Percentiles rank a stretch among this genome's conserved stretches.
Evolutionary conservation across 345 rosid genomes (phyloP).

Genomic region (Firmiana major): DNA sequence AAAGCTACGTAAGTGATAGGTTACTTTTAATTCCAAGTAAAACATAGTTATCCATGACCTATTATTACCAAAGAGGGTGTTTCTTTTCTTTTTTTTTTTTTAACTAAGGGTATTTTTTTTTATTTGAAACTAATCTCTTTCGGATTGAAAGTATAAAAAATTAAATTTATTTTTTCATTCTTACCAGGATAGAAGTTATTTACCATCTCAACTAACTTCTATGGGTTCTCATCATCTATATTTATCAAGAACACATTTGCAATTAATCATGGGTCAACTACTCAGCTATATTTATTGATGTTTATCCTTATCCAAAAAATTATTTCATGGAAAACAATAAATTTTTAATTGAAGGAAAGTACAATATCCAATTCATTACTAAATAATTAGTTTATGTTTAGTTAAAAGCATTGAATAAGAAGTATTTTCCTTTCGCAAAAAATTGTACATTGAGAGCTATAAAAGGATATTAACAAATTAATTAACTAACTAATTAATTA

Average conservation of each 20-base stretch:
- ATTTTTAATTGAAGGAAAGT: not conserved
- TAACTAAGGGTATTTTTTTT: too few species aligned
- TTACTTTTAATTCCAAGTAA: not conserved
- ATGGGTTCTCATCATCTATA: not conserved
- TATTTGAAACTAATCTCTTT: too few species aligned
- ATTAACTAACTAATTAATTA: not conserved
- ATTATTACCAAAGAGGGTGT: not conserved
- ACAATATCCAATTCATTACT: not conserved
- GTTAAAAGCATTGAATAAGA: not conserved
- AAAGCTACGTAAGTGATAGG: not conserved
- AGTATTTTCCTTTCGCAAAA: not conserved
- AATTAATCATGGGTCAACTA: constrained; percentile 13
- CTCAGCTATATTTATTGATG: constrained; percentile 4
- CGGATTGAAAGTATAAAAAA: too few species aligned
- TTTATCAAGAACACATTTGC: not conserved
- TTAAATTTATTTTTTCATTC: too few species aligned
- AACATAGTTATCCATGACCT: constrained; percentile 1
- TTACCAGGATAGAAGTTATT: too few species aligned
- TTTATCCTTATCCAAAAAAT: constrained; percentile 2
- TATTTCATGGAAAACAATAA: not conserved
- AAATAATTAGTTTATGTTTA: not conserved
- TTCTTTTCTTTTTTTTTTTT: too few species aligned
- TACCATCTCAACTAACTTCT: too few species aligned
- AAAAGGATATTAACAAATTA: not conserved
- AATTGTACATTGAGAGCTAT: not conserved